Evolutionary conservation across 108 stramenopile genomes (phyloP).

Genomic region (Discostella stelligeroides): DNA sequence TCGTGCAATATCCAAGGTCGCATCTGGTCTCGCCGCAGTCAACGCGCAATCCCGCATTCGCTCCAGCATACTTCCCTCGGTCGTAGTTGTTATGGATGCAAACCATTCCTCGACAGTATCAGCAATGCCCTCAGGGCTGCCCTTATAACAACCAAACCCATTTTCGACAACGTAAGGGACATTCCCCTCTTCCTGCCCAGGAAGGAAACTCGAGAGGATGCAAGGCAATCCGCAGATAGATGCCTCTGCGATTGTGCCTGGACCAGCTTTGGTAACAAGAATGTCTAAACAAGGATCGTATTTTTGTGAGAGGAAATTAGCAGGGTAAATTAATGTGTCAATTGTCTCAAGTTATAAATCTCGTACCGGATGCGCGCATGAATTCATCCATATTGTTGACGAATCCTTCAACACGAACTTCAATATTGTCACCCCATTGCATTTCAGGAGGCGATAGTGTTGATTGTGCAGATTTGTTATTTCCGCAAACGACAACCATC

Average conservation of each 20-base stretch:
- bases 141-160: conserved; percentile 90
- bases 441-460: conserved; percentile 40
- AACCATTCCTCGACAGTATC: conserved; percentile 85
- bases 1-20: conserved; percentile 86
- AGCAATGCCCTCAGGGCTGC: conserved; percentile 78
- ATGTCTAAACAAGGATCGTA: conserved; percentile 46
- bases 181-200: conserved; percentile 97
- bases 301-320: not conserved
- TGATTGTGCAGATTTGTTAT: conserved; percentile 75
- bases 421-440: conserved; percentile 56
- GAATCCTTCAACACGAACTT: conserved; percentile 82
- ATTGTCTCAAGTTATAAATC: not conserved
- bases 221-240: conserved; percentile 93
- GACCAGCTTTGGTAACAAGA: conserved; percentile 91
- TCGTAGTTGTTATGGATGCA: conserved; percentile 37
- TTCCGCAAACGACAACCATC: conserved; percentile 97
- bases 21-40: conserved; percentile 75
- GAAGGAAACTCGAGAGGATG: conserved; percentile 90
- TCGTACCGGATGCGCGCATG: conserved; percentile 80
- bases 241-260: conserved; percentile 97
- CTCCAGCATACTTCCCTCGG: conserved; percentile 44
- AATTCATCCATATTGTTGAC: conserved; percentile 96
- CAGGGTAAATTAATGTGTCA: too few species aligned
- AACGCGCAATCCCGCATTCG: conserved; percentile 73
- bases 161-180: conserved; percentile 87